Base-by-base conservation (phyloP, 352 stramenopile species). In the Pythium vanterpoolii region DNA sequence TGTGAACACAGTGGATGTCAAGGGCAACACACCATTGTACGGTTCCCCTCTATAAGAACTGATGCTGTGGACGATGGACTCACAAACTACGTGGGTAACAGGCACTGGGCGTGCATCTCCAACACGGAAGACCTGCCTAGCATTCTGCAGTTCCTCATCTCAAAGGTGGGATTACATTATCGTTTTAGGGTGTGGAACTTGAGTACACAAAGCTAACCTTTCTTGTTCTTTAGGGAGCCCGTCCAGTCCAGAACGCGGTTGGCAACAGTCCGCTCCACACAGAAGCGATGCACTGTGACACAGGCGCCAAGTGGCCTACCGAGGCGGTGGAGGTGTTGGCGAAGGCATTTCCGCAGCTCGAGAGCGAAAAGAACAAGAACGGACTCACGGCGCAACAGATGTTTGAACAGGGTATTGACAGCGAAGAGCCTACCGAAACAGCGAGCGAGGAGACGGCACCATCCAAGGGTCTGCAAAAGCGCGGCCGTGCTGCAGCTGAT, bases 201-300 rank as follows among this genome's bases (percentile, higher is more conserved):
- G 3, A n/a, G n/a, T n/a, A n/a, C n/a, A n/a, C 14, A 30, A 3
- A 23, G n/a, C n/a, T 26, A 10, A 52, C 23, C 26, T 10, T 27
- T 45, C 18, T 57, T 34, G 24, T 45, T 5, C 1, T 4, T 23
- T 56, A 92, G 80, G 79, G 80, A 33, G 77, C 79, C 3, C 88
- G 87, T 48, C 68, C 79, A 23, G 30, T 79, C 4, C 79, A 79
- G 53, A 93, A 93, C 47, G 48, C 30, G 2, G 60, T 69, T 10
- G 80, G 79, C 33, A 87, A 86, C 61, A 84, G 76, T 1, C 78
- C 83, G 18, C 49, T 93, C 56, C 83, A 90, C 54, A 78, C 80
- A 6, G 80, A 93, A 56, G 80, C 80, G n/a, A 84, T 89, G 71
- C 83, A 89, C 45, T 89, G 80, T 53, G 79, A 90, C 16, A 53